Evolutionary conservation across 768 basidiomycete species (phyloP).

Genomic region (Rhodotorula taiwanensis): DNA sequence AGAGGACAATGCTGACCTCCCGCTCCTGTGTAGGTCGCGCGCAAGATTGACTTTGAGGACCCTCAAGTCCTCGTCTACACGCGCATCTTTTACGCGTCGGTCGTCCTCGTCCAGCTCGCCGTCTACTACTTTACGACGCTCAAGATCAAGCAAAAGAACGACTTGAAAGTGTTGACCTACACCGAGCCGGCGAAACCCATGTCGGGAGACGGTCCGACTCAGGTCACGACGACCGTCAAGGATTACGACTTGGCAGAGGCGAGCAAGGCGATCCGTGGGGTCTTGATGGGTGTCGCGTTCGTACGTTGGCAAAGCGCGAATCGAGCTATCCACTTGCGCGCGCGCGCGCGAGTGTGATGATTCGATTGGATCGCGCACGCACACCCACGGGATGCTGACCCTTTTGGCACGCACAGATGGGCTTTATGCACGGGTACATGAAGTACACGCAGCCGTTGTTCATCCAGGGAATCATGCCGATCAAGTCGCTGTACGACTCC

Average conservation of each 20-base stretch:
- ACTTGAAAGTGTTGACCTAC: slow-evolving; percentile 92
- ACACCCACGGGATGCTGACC: too few relatives aligned
- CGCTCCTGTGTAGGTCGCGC: slow-evolving; percentile 59
- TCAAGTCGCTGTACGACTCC: slow-evolving; percentile 82
- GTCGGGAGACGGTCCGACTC: slow-evolving; percentile 39
- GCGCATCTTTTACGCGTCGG: slow-evolving; percentile 70
- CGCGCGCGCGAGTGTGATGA: too few relatives aligned
- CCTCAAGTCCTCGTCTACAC: slow-evolving; percentile 73
- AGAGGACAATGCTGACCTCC: background rate
- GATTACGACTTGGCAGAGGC: slow-evolving; percentile 90
- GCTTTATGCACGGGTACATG: slow-evolving; percentile 85
- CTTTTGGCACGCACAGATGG: slow-evolving; percentile 59
- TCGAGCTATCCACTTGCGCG: too few relatives aligned
- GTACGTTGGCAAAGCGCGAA: too few relatives aligned
- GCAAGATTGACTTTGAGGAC: slow-evolving; percentile 84
- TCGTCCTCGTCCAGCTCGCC: slow-evolving; percentile 64
- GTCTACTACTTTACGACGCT: slow-evolving; percentile 73
- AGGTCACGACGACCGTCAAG: slow-evolving; percentile 81
- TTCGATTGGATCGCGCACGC: too few relatives aligned
- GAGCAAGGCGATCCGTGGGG: slow-evolving; percentile 56
- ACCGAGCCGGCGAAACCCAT: slow-evolving; percentile 71
- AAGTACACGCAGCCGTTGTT: slow-evolving; percentile 94
- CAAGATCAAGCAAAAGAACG: slow-evolving; percentile 89
- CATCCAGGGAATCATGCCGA: slow-evolving; percentile 88
- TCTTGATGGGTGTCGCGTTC: slow-evolving; percentile 46